phyloP scores from a whole-genome alignment of 1,284 basidiomycete species.

The Sanghuangporus weigelae region DNA sequence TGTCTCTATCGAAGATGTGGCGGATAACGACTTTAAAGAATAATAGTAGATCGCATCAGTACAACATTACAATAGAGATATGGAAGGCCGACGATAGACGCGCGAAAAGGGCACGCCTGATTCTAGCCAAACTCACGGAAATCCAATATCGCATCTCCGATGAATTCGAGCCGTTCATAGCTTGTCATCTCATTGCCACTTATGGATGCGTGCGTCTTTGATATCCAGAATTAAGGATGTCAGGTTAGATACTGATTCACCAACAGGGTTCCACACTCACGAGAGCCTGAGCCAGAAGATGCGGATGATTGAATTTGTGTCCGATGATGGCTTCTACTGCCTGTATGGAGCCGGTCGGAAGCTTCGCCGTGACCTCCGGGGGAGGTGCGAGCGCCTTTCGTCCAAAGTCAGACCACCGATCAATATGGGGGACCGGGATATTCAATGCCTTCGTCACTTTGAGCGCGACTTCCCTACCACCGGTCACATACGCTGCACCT shows the following conservation, averaged over 20 bases:
- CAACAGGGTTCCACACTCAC: slow-evolving; percentile 34
- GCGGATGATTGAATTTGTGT: slow-evolving; percentile 50
- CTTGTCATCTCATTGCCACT: slow-evolving; percentile 48
- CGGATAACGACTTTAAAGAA: slow-evolving; percentile 58
- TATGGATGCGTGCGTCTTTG: slow-evolving; percentile 60
- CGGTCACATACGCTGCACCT: slow-evolving; percentile 70
- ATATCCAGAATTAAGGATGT: background rate
- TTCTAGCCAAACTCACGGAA: slow-evolving; percentile 43
- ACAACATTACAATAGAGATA: background rate
- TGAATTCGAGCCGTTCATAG: slow-evolving; percentile 74
- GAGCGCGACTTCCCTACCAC: slow-evolving; percentile 60
- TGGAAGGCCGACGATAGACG: slow-evolving; percentile 3
- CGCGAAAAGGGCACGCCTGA: background rate
- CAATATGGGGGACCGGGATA: slow-evolving; percentile 54
- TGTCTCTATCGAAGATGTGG: slow-evolving; percentile 60
- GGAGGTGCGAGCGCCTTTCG: slow-evolving; percentile 41
- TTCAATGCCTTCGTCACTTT: slow-evolving; percentile 56
- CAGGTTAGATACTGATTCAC: background rate
- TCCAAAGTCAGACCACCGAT: slow-evolving; percentile 66
- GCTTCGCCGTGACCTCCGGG: slow-evolving; percentile 35
- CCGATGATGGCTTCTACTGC: slow-evolving; percentile 61
- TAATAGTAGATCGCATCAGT: slow-evolving; percentile 9
- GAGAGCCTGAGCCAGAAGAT: slow-evolving; percentile 65
- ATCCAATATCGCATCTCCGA: slow-evolving; percentile 79
- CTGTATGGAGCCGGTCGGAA: slow-evolving; percentile 40